Percentiles rank a stretch among this genome's conserved stretches.
Conservation (phyloP, 2,329 filamentous ascomycete genomes). For the Cytospora schulzeri region DNA sequence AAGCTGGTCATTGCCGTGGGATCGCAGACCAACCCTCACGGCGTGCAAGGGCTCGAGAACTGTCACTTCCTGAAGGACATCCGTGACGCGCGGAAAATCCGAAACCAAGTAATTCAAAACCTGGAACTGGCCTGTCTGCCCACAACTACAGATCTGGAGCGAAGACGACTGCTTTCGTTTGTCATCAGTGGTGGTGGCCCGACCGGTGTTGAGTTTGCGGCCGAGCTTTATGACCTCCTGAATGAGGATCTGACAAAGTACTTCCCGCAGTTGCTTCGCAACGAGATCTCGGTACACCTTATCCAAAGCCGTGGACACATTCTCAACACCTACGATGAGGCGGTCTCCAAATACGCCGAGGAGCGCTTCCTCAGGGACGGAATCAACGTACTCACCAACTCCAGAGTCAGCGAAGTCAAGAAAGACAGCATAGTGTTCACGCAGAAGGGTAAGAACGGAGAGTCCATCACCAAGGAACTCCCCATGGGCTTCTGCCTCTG, state of each 20-base stretch:
- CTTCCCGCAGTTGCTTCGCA: conserved; percentile 89
- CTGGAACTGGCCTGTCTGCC: conserved; percentile 91
- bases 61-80: conserved; percentile 97
- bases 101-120: conserved; percentile 86
- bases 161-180: conserved; percentile 85
- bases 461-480: conserved; percentile 83
- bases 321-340: conserved; percentile 96
- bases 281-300: conserved; percentile 95
- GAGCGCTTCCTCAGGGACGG: conserved; percentile 87
- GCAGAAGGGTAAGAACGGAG: conserved; percentile 75
- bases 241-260: conserved; percentile 87
- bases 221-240: conserved; percentile 91
- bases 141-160: conserved; percentile 85
- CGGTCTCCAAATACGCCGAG: conserved; percentile 89
- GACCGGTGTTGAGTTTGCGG: conserved; percentile 96
- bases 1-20: conserved; percentile 93
- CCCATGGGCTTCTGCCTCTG: conserved; percentile 96
- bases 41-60: conserved; percentile 90
- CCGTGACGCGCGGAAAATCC: conserved; percentile 84
- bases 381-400: conserved; percentile 89
- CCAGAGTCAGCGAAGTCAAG: conserved; percentile 86
- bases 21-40: conserved; percentile 90
- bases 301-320: conserved; percentile 96
- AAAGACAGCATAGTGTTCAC: conserved; percentile 85
- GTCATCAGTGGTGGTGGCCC: conserved; percentile 95